A percentile compares a stretch with the other conserved stretches of the same genome.
phyloP scores from a whole-genome alignment of 805 yeast species.

The Tetrapisispora iriomotensis region DNA sequence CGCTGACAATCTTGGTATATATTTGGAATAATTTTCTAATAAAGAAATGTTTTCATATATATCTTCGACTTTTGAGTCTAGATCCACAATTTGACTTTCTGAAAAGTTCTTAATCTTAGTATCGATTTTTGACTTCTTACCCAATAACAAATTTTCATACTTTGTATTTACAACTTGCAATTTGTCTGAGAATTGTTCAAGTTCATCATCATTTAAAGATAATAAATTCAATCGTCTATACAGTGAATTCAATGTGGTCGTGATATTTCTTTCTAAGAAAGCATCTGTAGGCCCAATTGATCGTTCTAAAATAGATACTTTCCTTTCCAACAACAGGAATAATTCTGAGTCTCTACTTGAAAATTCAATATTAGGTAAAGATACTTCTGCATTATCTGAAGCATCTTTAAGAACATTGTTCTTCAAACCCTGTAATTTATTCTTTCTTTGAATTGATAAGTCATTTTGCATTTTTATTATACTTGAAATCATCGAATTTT shows the following conservation, averaged over 20 bases:
- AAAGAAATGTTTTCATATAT: not conserved
- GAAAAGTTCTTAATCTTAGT: not conserved
- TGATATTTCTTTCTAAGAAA: not conserved
- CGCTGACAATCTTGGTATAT: not conserved
- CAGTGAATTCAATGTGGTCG: not conserved
- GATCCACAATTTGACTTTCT: not conserved
- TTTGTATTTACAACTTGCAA: not conserved
- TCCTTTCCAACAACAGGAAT: not conserved
- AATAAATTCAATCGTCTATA: not conserved
- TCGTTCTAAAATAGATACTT: not conserved
- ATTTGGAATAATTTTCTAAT: not conserved
- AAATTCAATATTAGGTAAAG: not conserved
- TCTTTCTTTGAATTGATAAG: not conserved
- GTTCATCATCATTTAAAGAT: not conserved
- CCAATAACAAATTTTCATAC: not conserved
- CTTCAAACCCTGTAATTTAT: not conserved
- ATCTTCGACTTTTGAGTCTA: not conserved
- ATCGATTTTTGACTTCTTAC: not conserved
- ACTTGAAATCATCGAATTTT: not conserved
- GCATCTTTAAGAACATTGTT: not conserved
- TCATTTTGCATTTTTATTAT: not conserved
- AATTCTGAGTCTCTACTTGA: not conserved
- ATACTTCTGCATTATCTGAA: not conserved
- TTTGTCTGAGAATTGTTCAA: not conserved
- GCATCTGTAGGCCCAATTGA: not conserved